Evolutionary conservation across 768 basidiomycete species (phyloP).

Genomic region (Auriscalpium microsporum): DNA sequence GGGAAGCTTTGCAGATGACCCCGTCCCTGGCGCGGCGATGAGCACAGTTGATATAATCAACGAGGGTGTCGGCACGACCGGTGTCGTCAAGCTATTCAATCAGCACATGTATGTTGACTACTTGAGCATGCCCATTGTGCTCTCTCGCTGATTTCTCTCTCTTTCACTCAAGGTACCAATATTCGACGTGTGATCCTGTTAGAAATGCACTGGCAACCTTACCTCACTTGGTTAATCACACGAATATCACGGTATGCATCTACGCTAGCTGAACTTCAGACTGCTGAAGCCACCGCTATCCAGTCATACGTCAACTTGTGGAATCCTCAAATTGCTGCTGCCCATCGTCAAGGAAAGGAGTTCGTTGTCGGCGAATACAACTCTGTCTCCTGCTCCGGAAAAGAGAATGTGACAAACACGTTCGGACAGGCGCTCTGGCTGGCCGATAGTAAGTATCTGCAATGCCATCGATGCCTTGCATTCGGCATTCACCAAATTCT

Average conservation of each 20-base stretch:
- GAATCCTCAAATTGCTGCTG: constrained; percentile 26
- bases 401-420: constrained; percentile 27
- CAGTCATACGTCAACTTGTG: constrained; percentile 25
- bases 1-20: constrained; percentile 19
- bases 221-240: constrained; percentile 25
- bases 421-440: constrained; percentile 28
- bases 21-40: constrained; percentile 18
- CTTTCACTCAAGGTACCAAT: constrained; percentile 19
- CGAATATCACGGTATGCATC: constrained; percentile 23
- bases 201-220: constrained; percentile 23
- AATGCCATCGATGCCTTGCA: neutral
- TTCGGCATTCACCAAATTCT: constrained; percentile 3
- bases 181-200: constrained; percentile 26
- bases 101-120: constrained; percentile 19
- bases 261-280: neutral
- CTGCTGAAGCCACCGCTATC: neutral
- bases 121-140: too few relatives aligned
- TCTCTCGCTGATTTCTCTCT: too few relatives aligned
- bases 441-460: constrained; percentile 19
- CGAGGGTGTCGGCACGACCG: constrained; percentile 18
- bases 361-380: constrained; percentile 25
- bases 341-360: constrained; percentile 16
- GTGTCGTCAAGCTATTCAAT: constrained; percentile 21
- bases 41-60: constrained; percentile 21
- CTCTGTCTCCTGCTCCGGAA: constrained; percentile 25